These are phyloP conservation scores for Prinsepia uniflora DNA, from an alignment of 306 rosid species.

Conservation along the genomic window DNA sequence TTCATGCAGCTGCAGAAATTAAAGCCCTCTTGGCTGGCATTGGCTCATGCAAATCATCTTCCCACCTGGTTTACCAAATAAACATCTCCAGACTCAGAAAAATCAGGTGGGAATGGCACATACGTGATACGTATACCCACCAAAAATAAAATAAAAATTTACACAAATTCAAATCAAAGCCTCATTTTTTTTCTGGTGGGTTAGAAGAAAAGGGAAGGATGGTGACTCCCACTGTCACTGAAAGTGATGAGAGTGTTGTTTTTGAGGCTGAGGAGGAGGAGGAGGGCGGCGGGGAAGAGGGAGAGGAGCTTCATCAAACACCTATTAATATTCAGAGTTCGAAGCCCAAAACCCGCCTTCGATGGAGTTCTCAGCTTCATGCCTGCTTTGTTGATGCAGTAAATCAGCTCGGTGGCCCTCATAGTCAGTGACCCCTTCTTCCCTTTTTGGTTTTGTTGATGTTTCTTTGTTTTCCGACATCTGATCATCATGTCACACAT, in stretches of 20 bases:
- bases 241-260: neutral
- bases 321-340: neutral
- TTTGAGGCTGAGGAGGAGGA: conserved; percentile 2
- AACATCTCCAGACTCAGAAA: too few relatives aligned
- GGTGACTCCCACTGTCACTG: neutral
- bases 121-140: too few relatives aligned
- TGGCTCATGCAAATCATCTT: neutral
- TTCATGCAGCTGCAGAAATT: conserved; percentile 12
- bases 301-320: neutral
- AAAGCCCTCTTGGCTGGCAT: neutral
- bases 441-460: neutral
- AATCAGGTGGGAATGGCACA: too few relatives aligned
- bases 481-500: neutral
- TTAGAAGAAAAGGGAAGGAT: too few relatives aligned
- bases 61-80: neutral
- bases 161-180: too few relatives aligned
- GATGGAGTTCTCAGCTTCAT: conserved; percentile 30
- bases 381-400: conserved; percentile 22
- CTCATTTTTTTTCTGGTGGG: too few relatives aligned
- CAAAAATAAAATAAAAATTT: too few relatives aligned
- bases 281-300: neutral
- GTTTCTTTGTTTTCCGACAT: neutral
- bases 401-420: conserved; percentile 23
- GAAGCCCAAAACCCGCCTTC: conserved; percentile 15
- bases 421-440: conserved; percentile 10